Conservation (phyloP, 1,139 yeast genomes). For the Magnusiomyces fungicola region DNA sequence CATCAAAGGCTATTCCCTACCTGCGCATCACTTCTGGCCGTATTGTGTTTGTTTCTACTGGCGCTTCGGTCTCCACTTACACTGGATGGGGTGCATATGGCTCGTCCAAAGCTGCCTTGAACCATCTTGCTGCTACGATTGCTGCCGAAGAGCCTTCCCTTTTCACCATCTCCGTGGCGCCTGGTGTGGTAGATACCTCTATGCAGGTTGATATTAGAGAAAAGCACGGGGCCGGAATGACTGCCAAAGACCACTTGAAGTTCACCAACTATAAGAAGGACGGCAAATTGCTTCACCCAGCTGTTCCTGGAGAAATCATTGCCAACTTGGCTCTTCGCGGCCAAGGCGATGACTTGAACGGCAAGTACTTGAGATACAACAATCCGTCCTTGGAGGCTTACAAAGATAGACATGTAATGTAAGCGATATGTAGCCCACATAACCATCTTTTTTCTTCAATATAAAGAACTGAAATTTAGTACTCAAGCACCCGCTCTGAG, state of each 20-base stretch:
- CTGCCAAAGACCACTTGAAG: slow-evolving; percentile 44
- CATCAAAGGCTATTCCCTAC: slow-evolving; percentile 48
- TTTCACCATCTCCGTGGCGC: slow-evolving; percentile 66
- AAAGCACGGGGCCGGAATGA: slow-evolving; percentile 42
- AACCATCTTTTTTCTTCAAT: too few species aligned
- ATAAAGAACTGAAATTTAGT: too few species aligned
- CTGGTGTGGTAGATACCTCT: slow-evolving; percentile 85
- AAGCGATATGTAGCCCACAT: too few species aligned
- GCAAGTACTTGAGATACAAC: slow-evolving; percentile 55
- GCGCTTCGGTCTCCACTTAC: slow-evolving; percentile 60
- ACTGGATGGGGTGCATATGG: slow-evolving; percentile 89
- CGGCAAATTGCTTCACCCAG: slow-evolving; percentile 53
- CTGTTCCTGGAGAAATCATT: slow-evolving; percentile 61
- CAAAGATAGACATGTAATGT: slow-evolving; percentile 6
- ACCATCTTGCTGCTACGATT: slow-evolving; percentile 60
- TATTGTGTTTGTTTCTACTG: slow-evolving; percentile 73
- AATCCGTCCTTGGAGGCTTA: slow-evolving; percentile 33
- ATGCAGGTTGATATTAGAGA: slow-evolving; percentile 80
- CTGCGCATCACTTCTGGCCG: slow-evolving; percentile 52
- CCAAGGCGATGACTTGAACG: slow-evolving; percentile 48
- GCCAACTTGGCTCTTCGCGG: slow-evolving; percentile 50
- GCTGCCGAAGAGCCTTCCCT: slow-evolving; percentile 60
- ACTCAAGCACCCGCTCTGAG: too few species aligned
- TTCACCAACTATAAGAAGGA: slow-evolving; percentile 54
- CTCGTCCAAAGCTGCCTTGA: slow-evolving; percentile 80